phyloP scores from a whole-genome alignment of 768 basidiomycete species.

The Auricularia sp. region DNA sequence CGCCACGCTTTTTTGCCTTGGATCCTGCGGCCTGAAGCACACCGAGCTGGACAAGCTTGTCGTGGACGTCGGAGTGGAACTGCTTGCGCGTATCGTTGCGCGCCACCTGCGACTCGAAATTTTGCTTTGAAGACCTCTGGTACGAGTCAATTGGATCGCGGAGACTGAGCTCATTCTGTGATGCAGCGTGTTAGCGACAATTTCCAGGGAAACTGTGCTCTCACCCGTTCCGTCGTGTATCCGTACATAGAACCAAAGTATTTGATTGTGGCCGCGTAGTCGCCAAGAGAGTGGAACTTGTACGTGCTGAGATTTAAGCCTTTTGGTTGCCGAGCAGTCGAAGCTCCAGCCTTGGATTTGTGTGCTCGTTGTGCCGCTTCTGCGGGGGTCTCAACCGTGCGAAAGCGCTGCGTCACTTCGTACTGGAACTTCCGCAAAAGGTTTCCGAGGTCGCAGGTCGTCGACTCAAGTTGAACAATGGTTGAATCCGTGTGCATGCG shows the following conservation, averaged over 20 bases:
- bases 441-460: slow-evolving; percentile 14
- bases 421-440: slow-evolving; percentile 15
- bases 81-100: too few species aligned
- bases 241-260: slow-evolving; percentile 26
- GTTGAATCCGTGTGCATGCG: slow-evolving; percentile 5
- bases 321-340: slow-evolving; percentile 6
- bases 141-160: neutral
- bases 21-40: too few species aligned
- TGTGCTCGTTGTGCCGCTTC: slow-evolving; percentile 21
- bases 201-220: neutral
- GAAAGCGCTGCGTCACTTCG: slow-evolving; percentile 13
- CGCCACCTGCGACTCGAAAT: neutral
- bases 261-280: slow-evolving; percentile 21
- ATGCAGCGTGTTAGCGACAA: neutral
- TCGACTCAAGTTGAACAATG: slow-evolving; percentile 13
- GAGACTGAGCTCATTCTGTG: slow-evolving; percentile 4
- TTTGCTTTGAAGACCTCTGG: neutral
- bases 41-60: too few species aligned
- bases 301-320: slow-evolving; percentile 22
- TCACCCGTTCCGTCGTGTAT: slow-evolving; percentile 29
- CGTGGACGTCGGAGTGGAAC: too few species aligned
- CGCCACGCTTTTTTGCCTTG: too few species aligned
- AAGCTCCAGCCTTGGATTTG: neutral
- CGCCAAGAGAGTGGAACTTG: slow-evolving; percentile 26
- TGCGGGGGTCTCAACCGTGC: slow-evolving; percentile 23